Conservation (phyloP, 2,329 filamentous ascomycete genomes). For the Zopfia rhizophila region DNA sequence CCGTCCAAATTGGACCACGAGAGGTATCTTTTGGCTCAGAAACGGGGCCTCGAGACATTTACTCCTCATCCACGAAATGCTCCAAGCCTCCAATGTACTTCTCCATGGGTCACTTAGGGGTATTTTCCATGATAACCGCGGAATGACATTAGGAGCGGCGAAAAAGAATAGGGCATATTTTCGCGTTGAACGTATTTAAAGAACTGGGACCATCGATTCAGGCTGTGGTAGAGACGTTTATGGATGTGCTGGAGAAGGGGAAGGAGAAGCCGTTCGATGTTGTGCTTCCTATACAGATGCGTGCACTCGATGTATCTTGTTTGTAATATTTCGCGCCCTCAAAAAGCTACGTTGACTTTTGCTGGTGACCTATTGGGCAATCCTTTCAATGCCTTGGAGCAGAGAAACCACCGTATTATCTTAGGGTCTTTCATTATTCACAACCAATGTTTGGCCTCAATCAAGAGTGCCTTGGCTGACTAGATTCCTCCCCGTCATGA, state of each 20-base stretch:
- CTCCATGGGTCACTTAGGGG: neutral
- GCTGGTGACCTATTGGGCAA: constrained; percentile 4
- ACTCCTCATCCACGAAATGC: neutral
- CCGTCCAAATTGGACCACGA: constrained; percentile 7
- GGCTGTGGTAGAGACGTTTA: neutral
- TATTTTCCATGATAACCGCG: constrained; percentile 1
- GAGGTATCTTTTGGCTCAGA: constrained; percentile 6
- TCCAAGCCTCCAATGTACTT: constrained; percentile 4
- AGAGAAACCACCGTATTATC: constrained; percentile 4
- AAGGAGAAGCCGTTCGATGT: constrained; percentile 4
- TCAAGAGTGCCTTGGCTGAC: neutral
- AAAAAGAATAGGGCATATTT: constrained; percentile 4
- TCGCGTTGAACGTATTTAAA: neutral
- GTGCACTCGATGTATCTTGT: constrained; percentile 6
- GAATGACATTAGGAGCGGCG: constrained; percentile 3
- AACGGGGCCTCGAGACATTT: neutral
- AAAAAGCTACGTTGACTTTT: neutral
- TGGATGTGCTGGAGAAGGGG: neutral
- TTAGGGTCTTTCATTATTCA: constrained; percentile 1
- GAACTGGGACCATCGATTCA: constrained; percentile 6
- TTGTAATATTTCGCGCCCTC: neutral
- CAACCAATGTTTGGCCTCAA: constrained; percentile 1
- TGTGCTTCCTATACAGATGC: constrained; percentile 1
- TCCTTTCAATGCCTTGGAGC: constrained; percentile 7
- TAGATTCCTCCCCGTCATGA: neutral